These are phyloP conservation scores for Ganoderma lingzhi DNA, from an alignment of 1,284 basidiomycete genomes.

Conservation along the genomic window DNA sequence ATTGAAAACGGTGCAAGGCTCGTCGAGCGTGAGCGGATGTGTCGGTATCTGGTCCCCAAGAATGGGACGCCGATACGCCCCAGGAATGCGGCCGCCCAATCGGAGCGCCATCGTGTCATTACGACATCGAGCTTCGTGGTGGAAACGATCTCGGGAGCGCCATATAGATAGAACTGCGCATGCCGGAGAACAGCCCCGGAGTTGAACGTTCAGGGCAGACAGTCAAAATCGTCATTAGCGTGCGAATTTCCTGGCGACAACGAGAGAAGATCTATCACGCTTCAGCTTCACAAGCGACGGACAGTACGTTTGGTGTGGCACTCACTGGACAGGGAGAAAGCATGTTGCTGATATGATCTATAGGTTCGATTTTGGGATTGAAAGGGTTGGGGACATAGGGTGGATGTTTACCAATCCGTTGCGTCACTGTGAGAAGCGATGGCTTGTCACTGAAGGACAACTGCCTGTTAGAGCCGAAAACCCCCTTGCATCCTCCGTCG, in stretches of 20 bases:
- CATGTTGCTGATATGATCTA: neutral
- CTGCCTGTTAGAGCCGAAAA: neutral
- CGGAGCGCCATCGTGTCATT: constrained; percentile 6
- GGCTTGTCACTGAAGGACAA: neutral
- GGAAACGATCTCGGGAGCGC: constrained; percentile 1
- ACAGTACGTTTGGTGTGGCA: too few species aligned
- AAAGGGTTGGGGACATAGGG: neutral
- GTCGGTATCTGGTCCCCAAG: neutral
- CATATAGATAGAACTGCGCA: constrained; percentile 5
- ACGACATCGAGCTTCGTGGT: neutral
- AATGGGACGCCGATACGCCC: neutral
- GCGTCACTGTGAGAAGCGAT: neutral
- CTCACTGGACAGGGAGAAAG: neutral
- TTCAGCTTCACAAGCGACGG: neutral
- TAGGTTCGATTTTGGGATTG: neutral
- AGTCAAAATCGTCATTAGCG: neutral
- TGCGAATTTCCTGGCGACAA: neutral
- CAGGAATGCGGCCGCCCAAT: neutral
- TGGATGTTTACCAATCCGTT: neutral
- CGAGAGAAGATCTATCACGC: neutral
- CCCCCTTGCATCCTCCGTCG: neutral
- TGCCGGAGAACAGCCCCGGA: neutral
- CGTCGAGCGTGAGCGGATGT: neutral
- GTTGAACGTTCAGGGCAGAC: neutral
- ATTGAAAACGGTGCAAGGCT: neutral